phyloP scores from a whole-genome alignment of 768 basidiomycete species.

The Psilocybe sp. region DNA sequence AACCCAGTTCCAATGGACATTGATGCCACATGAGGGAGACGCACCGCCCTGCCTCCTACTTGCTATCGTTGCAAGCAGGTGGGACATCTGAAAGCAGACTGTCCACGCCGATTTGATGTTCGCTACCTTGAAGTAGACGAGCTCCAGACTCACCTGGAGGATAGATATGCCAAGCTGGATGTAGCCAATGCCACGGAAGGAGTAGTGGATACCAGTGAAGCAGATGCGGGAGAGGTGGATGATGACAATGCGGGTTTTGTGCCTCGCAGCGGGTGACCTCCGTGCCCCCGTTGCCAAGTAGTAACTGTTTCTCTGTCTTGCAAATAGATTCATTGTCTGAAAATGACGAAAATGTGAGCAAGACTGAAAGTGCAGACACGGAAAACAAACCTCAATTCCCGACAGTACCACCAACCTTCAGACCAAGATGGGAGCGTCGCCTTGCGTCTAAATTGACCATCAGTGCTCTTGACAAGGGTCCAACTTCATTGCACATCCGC shows the following conservation, averaged over 20 bases:
- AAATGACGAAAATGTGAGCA: not conserved
- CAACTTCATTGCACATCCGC: not conserved
- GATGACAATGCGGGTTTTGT: constrained; percentile 4
- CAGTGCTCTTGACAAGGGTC: not conserved
- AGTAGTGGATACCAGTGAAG: not conserved
- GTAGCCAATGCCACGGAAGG: not conserved
- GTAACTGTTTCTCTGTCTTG: constrained; percentile 4
- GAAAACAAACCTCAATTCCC: not conserved
- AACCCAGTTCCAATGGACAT: constrained; percentile 7
- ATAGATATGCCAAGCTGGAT: not conserved
- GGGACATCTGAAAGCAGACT: constrained; percentile 4
- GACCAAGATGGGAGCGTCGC: not conserved
- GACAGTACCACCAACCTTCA: not conserved
- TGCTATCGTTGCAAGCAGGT: constrained; percentile 6
- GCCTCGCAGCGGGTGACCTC: constrained; percentile 5
- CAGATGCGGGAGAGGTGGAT: constrained; percentile 1
- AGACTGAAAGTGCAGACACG: constrained; percentile 1
- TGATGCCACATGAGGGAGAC: not conserved
- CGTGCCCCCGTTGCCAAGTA: constrained; percentile 1
- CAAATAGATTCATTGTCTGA: not conserved
- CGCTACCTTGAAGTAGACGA: not conserved
- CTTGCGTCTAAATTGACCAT: not conserved
- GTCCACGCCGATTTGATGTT: not conserved
- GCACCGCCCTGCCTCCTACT: not conserved
- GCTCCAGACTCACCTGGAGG: not conserved